Conservation (phyloP, 164 flowering plant genomes). For the Hamamelis virginiana region DNA sequence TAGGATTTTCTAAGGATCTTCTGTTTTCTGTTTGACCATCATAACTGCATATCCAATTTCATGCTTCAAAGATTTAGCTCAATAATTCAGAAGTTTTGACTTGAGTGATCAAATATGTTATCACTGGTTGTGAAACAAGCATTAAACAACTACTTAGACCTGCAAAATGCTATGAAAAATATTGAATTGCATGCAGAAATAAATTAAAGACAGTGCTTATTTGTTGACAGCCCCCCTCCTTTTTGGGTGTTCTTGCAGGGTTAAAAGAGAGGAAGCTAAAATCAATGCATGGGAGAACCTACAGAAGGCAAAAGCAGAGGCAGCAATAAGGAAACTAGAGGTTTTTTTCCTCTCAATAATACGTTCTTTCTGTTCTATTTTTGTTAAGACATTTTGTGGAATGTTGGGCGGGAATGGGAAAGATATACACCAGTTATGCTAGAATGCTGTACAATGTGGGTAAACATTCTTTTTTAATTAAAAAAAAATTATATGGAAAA, state of each 20-base stretch:
- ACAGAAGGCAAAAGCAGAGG: constrained; percentile 98
- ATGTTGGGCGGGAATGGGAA: no score
- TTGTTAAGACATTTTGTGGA: no score
- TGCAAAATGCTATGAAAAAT: neutral
- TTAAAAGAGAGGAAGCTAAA: constrained; percentile 85
- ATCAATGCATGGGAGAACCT: constrained; percentile 97
- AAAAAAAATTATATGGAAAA: no score
- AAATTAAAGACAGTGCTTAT: neutral
- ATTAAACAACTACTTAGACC: neutral
- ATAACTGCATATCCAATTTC: no score
- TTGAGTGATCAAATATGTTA: neutral
- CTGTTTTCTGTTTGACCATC: neutral
- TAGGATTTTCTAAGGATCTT: neutral
- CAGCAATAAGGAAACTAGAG: constrained; percentile 90
- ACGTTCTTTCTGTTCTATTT: no score
- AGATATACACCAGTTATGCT: neutral
- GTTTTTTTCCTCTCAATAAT: no score
- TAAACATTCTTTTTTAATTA: no score
- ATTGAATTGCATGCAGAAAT: neutral
- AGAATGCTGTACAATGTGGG: no score
- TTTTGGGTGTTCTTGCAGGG: constrained; percentile 35
- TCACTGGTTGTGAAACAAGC: neutral
- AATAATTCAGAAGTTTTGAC: neutral
- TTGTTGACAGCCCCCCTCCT: neutral
- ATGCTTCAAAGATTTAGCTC: neutral